Evolutionary conservation across 768 basidiomycete genomes (phyloP), one percentile per base, ranked within the genome.

Genomic region (Amylocystis lapponica): DNA sequence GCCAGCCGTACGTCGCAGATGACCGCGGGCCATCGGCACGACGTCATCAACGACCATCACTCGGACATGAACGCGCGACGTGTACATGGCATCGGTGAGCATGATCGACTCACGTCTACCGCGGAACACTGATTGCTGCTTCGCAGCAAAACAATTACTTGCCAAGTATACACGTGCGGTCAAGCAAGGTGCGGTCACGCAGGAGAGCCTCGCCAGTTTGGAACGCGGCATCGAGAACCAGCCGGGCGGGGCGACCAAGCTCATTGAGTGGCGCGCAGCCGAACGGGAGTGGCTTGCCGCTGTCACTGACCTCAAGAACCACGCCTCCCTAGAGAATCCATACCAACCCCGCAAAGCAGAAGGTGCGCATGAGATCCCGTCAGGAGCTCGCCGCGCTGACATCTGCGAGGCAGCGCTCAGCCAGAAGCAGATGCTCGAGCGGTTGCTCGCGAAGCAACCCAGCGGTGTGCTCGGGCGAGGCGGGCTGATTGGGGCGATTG

Each of bases 1-100:
- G 48, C 42, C 4, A 19, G 27, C 1, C 35, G 43, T 2, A 46
- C 51, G 0, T 32, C 41, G 13, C 49, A 55, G 36, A 55, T 55
- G 54, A 33, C 35, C 4, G 19, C 48, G 0, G 54, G 51, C 0
- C 41, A 50, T 35, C 46, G 54, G 1, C 54, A 55, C 29, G 56
- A 59, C 31, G 23, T 47, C 13, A 45, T 55, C 43, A 52, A 59
- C 32, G 38, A 49, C 21, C 33, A 29, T 31, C 27, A 35, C 37
- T 32, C 26, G 17, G 51, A 50, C 39, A 40, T 50, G 43, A 54
- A 56, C 36, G 12, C 31, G 2, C 36, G 36, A 7, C 39, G 47
- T 2, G 22, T 43, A 2, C 39, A 50, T 27, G 20, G n/a, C 0
- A 43, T 50, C 22, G 19, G 54, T 55, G 21, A 25, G 54, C 35